phyloP scores from a whole-genome alignment of 768 basidiomycete genomes.

The Mycena metata region DNA sequence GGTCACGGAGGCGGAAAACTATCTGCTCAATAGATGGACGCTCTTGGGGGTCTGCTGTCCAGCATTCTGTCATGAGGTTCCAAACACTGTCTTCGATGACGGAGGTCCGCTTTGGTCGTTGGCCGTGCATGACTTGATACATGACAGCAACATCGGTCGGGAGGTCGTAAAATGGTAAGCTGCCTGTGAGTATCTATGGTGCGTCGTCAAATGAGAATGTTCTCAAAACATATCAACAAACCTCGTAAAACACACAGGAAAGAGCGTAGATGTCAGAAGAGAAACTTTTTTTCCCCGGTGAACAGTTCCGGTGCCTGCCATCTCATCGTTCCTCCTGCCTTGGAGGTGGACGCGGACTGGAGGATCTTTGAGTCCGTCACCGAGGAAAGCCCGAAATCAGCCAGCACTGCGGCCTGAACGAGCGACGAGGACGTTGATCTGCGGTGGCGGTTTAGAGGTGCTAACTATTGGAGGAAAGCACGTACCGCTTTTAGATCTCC shows the following conservation, averaged over 20 bases:
- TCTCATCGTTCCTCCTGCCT: conserved; percentile 39
- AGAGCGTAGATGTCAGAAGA: too few species aligned
- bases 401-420: conserved; percentile 40
- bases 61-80: conserved; percentile 35
- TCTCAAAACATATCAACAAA: not conserved
- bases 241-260: not conserved
- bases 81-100: conserved; percentile 17
- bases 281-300: too few species aligned
- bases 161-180: conserved; percentile 39
- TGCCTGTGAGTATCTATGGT: conserved; percentile 42
- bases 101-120: conserved; percentile 13
- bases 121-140: conserved; percentile 34
- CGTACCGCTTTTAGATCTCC: conserved; percentile 35
- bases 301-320: conserved; percentile 47
- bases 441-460: not conserved
- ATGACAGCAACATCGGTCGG: conserved; percentile 35
- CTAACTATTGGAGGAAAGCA: not conserved
- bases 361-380: conserved; percentile 38
- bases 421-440: conserved; percentile 45
- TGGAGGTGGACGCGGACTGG: conserved; percentile 34
- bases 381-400: conserved; percentile 46
- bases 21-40: conserved; percentile 22
- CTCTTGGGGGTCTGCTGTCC: conserved; percentile 14
- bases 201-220: conserved; percentile 4
- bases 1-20: conserved; percentile 28